Evolutionary conservation across 2,329 filamentous ascomycete species (phyloP).

Genomic region (Ascochyta lentis): DNA sequence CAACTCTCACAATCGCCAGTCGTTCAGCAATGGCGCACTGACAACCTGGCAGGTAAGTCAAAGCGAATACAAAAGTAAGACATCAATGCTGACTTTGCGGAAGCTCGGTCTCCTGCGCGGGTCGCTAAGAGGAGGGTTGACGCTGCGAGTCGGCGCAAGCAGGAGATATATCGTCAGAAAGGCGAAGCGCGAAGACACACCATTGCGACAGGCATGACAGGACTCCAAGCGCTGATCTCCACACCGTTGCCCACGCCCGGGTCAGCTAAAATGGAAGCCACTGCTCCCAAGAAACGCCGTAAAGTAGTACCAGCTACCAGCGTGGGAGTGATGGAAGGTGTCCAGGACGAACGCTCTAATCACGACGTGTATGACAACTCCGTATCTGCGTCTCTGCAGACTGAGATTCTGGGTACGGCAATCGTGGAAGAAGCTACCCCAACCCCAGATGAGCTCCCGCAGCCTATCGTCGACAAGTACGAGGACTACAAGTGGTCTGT

Average conservation of each 20-base stretch:
- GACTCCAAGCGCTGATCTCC: neutral
- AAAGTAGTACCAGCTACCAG: neutral
- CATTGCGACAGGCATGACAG: neutral
- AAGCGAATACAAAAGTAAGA: neutral
- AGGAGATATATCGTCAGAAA: slow-evolving; percentile 6
- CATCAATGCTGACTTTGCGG: neutral
- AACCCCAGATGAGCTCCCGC: slow-evolving; percentile 10
- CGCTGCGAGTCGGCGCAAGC: neutral
- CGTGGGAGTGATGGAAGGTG: neutral
- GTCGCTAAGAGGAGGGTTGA: neutral
- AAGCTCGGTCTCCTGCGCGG: neutral
- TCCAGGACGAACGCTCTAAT: neutral
- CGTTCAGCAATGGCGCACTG: slow-evolving; percentile 25
- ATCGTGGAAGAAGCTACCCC: neutral
- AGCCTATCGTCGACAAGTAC: slow-evolving; percentile 29
- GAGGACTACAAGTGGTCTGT: slow-evolving; percentile 34
- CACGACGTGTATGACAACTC: neutral
- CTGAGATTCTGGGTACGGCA: neutral
- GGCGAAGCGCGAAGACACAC: slow-evolving; percentile 7
- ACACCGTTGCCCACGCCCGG: neutral
- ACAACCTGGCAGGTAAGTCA: neutral
- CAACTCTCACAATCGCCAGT: slow-evolving; percentile 2
- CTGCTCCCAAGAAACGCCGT: neutral
- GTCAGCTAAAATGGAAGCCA: neutral
- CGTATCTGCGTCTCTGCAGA: neutral